A percentile compares a stretch with the other conserved stretches of the same genome.
Evolutionary conservation across 805 yeast genomes (phyloP).

Genomic region (Metschnikowia colocasiae): DNA sequence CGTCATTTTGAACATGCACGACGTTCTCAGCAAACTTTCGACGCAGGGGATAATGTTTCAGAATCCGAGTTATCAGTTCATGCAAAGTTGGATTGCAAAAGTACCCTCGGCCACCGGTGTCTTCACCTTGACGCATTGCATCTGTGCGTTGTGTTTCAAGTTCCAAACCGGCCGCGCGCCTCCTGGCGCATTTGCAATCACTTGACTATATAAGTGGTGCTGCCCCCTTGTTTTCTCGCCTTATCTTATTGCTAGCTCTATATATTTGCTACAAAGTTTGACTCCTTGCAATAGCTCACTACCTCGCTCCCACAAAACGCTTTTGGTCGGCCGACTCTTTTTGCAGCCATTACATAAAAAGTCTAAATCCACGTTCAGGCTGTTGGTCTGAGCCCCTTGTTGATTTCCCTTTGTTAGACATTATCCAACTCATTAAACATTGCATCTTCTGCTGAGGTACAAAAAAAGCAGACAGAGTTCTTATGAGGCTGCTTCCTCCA

Average conservation of each 20-base stretch:
- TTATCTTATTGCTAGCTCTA: not conserved
- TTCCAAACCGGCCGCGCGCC: slow-evolving; percentile 1
- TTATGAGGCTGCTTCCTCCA: slow-evolving; percentile 19
- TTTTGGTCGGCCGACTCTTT: not conserved
- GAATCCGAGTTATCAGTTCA: too few species aligned
- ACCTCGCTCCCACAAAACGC: not conserved
- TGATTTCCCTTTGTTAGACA: too few species aligned
- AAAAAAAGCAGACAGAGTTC: not conserved
- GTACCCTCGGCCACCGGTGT: not conserved
- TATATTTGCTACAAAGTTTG: not conserved
- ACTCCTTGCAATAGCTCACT: not conserved
- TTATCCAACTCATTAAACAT: too few species aligned
- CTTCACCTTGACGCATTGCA: not conserved
- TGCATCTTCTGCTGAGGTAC: too few species aligned
- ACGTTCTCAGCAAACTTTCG: too few species aligned
- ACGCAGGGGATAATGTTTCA: too few species aligned
- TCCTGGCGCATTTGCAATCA: slow-evolving; percentile 3
- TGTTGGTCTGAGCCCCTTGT: not conserved
- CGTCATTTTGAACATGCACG: too few species aligned
- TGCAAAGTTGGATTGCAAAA: not conserved
- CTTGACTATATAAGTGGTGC: not conserved
- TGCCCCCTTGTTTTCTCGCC: not conserved
- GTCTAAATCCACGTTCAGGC: not conserved
- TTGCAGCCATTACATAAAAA: not conserved
- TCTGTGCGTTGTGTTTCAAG: slow-evolving; percentile 1